Percentiles rank a stretch among this genome's conserved stretches.
Conservation (phyloP, 2,329 filamentous ascomycete genomes). For the Penicillium expansum region DNA sequence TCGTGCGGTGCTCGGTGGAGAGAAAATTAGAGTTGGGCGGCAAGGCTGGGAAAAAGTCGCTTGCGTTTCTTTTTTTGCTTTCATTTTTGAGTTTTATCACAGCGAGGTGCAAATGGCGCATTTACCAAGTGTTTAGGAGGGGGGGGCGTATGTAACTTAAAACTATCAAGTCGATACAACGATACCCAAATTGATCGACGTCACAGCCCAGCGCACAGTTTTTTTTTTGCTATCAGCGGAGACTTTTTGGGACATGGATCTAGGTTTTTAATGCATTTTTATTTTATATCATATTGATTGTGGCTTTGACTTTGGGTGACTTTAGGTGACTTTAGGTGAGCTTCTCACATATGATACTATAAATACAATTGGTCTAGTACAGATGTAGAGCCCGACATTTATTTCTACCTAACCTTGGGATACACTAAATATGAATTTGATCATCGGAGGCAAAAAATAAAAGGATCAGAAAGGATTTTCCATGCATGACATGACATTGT, state of each 20-base stretch:
- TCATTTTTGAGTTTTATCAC: slow-evolving; percentile 1
- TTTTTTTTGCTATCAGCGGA: slow-evolving; percentile 1
- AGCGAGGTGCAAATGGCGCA: slow-evolving; percentile 12
- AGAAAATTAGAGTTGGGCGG: slow-evolving; percentile 42
- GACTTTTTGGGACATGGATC: neutral
- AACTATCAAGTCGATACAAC: neutral
- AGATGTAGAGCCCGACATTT: slow-evolving; percentile 2
- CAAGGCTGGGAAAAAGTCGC: neutral
- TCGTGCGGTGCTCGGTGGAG: slow-evolving; percentile 48
- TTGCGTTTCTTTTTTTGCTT: slow-evolving; percentile 2
- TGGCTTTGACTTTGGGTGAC: neutral
- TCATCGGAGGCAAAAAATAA: neutral
- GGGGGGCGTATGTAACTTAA: neutral
- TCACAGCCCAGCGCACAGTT: slow-evolving; percentile 4
- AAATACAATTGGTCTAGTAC: slow-evolving; percentile 3
- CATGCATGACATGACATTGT: slow-evolving; percentile 16
- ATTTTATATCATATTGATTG: neutral
- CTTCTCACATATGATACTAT: no score
- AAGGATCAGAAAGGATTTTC: neutral
- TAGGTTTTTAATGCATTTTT: neutral
- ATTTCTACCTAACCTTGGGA: neutral
- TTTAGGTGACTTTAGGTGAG: neutral
- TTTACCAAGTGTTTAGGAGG: neutral
- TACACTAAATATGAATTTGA: neutral
- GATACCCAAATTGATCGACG: slow-evolving; percentile 16